Base-by-base conservation (phyloP, 2,329 filamentous ascomycete genomes). In the Graphium sp. region DNA sequence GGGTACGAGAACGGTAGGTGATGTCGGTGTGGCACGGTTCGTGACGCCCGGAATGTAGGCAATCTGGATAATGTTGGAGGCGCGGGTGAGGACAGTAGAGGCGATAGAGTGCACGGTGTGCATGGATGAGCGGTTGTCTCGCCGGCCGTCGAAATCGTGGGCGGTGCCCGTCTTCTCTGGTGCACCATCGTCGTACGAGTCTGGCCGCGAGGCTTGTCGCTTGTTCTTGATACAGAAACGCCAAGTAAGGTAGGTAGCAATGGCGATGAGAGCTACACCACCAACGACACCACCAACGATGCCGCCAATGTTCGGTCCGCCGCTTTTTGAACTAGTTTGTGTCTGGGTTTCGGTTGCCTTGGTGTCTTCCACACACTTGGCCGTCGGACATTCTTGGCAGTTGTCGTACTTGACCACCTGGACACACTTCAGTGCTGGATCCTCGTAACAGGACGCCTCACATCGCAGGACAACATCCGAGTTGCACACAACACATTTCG, bases 1-100 rank as follows among this genome's bases (percentile, higher is more conserved):
- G n/a, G 85, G 84, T 5, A 91, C 79, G 28, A 87, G 66, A 13
- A 83, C 58, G 22, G 72, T 74, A 4, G 82, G 81, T 1, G 83
- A 87, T n/a, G 78, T 75, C 5, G 81, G 79, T 6, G 76, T 74
- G 9, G 85, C 84, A 39, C 87, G 72, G 55, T 94, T 94, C 35
- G 83, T 94, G 43, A 95, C 85, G 34, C 89, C 89, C 10, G 89
- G 89, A 39, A 98, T 95, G 52, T 95, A 98, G 32, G 89, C 89
- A 53, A 98, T 98, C 55, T 95, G 89, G 43, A 98, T 98, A 48
- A 98, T 87, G 58, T 98, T 98, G 44, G 89, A 95, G 27, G 89
- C 89, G 36, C 89, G 75, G 12, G 89, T 95, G 35, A 94, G 68
- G 34, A 95, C 84, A 16, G 87, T 95, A 7, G 85, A 94, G 11